Evolutionary conservation across 768 basidiomycete species (phyloP).

Genomic region (Podaxis sp.): DNA sequence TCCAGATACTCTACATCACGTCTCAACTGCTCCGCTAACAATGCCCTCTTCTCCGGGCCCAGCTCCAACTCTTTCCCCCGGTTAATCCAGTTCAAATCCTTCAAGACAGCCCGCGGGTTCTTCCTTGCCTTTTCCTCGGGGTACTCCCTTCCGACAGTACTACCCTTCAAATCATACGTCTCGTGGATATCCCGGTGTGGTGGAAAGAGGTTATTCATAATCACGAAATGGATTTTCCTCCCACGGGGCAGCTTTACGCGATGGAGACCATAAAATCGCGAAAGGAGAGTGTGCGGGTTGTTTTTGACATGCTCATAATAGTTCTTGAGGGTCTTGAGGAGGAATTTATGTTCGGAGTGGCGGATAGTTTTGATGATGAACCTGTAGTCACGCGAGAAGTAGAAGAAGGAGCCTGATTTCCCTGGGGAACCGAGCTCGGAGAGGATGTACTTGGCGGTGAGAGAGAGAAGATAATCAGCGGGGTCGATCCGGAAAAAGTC

Average conservation of each 20-base stretch:
- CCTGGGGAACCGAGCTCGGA: constrained; percentile 97
- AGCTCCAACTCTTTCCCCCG: constrained; percentile 72
- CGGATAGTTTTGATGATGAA: constrained; percentile 99
- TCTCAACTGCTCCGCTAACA: constrained; percentile 87
- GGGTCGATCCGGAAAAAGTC: constrained; percentile 94
- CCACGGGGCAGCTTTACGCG: constrained; percentile 95
- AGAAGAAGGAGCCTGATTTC: constrained; percentile 98
- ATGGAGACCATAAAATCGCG: constrained; percentile 95
- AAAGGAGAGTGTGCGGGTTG: constrained; percentile 92
- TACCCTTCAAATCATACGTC: constrained; percentile 96
- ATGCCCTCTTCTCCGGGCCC: constrained; percentile 93
- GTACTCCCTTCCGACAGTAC: constrained; percentile 84
- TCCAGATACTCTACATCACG: constrained; percentile 86
- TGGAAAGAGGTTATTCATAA: constrained; percentile 99
- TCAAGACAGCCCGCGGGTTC: constrained; percentile 87
- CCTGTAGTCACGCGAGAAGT: constrained; percentile 96
- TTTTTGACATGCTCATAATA: constrained; percentile 83
- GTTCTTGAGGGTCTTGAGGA: constrained; percentile 74
- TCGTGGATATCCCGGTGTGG: constrained; percentile 97
- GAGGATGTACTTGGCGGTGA: constrained; percentile 96
- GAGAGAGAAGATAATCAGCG: constrained; percentile 93
- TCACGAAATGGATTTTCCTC: constrained; percentile 96
- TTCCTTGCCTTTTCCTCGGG: constrained; percentile 75
- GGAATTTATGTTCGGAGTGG: constrained; percentile 90
- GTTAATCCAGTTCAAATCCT: constrained; percentile 96